Evolutionary conservation across 2,329 filamentous ascomycete species (phyloP), one percentile per base, ranked within the genome.

Genomic region (Colletotrichum sp.): DNA sequence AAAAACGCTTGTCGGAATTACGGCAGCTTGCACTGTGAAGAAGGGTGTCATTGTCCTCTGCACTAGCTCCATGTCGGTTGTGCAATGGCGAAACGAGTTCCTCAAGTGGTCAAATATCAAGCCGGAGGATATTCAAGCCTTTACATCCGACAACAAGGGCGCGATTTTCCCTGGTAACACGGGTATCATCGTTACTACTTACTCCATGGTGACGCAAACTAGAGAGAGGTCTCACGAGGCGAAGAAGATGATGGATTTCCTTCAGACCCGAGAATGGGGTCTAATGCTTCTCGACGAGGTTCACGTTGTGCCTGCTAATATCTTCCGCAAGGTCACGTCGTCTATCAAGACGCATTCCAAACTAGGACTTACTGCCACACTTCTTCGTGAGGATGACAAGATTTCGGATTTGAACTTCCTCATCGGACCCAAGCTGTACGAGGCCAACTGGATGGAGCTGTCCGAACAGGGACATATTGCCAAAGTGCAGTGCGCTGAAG

Each of bases 361-460:
- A 84, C 91, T 99, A 9, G 97, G 97, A 8, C 88, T 99, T 52
- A 99, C 97, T 0, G 97, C 97, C 1, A 99, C 97, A 0, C 88
- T 99, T 13, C 92, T 99, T 18, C 92, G 97, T 88, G 97, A 99
- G 85, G 97, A 99, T 81, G 96, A 99, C 88, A 99, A 99, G 87
- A 99, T 99, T 82, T 95, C 95, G 30, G 96, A 99, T 88, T 86
- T 99, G 62, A 99, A 99, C 84, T 99, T 99, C 83, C 87, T 99
- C 75, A 99, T 99, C 81, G 97, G 97, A 0, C 97, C 97, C 1
- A 99, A 99, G 84, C 89, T 99, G 1, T 99, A 98, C 83, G 97
- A 99, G 85, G 97, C 97, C 32, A 99, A 99, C 84, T 99, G 97
- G 97, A 98, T 99, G 93, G 97, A 99, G 84, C 91, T 99, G 55